These are phyloP conservation scores for Rhodomyrtus tomentosa DNA, from an alignment of 345 rosid species.

Conservation along the genomic window DNA sequence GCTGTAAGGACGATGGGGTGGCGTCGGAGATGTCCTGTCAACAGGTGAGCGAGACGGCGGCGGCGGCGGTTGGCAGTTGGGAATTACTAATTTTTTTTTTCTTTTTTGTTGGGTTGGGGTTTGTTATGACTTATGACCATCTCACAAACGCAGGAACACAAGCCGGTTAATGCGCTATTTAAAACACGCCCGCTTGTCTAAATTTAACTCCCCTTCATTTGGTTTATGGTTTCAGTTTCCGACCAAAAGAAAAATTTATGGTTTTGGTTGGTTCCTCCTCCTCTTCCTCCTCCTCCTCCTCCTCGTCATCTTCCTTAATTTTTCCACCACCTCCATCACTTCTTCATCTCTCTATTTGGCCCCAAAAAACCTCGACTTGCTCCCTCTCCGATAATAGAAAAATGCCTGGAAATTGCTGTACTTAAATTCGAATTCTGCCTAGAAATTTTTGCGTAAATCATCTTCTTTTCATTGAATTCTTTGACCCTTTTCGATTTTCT, in stretches of 20 bases:
- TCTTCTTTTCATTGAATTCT: no score
- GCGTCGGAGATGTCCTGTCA: background rate
- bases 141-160: background rate
- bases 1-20: background rate
- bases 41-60: background rate
- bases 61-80: background rate
- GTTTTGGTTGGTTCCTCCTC: background rate
- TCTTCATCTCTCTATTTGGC: background rate
- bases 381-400: background rate
- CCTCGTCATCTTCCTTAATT: background rate
- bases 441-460: background rate
- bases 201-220: background rate
- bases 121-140: background rate
- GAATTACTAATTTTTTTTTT: background rate
- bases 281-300: background rate
- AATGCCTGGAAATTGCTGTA: background rate
- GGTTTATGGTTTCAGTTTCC: background rate
- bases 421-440: background rate
- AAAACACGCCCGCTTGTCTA: background rate
- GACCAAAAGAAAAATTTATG: no score
- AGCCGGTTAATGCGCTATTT: background rate
- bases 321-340: background rate
- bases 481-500: background rate
- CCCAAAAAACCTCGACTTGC: background rate
- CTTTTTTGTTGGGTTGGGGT: background rate